phyloP scores from a whole-genome alignment of 1,284 basidiomycete species.

The Trichosporon ovoides region DNA sequence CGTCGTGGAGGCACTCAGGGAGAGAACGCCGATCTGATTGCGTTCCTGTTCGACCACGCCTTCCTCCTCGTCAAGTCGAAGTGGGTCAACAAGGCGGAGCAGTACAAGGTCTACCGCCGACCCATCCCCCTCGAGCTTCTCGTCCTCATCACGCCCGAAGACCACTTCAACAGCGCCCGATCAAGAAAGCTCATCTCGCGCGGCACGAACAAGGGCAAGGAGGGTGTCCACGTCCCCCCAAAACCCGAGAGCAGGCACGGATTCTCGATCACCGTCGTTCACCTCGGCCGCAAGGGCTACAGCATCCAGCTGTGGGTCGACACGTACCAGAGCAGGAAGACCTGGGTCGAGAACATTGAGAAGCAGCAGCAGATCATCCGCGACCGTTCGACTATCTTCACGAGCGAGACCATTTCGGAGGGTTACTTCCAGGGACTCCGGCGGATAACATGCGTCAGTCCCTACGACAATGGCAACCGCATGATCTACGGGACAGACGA shows the following conservation, averaged over 20 bases:
- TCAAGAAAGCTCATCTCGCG: conserved; percentile 44
- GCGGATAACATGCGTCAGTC: conserved; percentile 89
- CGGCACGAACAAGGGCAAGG: conserved; percentile 17
- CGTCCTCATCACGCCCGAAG: conserved; percentile 74
- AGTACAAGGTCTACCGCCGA: conserved; percentile 87
- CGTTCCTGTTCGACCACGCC: conserved; percentile 96
- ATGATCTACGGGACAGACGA: conserved; percentile 96
- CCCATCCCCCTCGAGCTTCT: conserved; percentile 95
- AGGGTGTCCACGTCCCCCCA: conserved; percentile 34
- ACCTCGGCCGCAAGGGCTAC: conserved; percentile 90
- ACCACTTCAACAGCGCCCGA: conserved; percentile 51
- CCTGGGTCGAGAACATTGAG: conserved; percentile 90
- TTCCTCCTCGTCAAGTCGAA: conserved; percentile 90
- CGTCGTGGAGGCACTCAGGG: conserved; percentile 71
- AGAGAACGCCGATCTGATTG: conserved; percentile 80
- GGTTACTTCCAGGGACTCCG: conserved; percentile 77
- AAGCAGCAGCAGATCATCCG: conserved; percentile 82
- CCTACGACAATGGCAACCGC: conserved; percentile 79
- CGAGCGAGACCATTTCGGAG: conserved; percentile 77
- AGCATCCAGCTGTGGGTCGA: conserved; percentile 88
- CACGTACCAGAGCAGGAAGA: conserved; percentile 76
- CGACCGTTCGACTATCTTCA: conserved; percentile 81
- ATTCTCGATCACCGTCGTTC: conserved; percentile 86
- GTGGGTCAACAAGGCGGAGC: conserved; percentile 79
- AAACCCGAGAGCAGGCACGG: conserved; percentile 76